These are phyloP conservation scores for Mollisia scopiformis DNA, from an alignment of 2,329 filamentous ascomycete species.

Conservation along the genomic window DNA sequence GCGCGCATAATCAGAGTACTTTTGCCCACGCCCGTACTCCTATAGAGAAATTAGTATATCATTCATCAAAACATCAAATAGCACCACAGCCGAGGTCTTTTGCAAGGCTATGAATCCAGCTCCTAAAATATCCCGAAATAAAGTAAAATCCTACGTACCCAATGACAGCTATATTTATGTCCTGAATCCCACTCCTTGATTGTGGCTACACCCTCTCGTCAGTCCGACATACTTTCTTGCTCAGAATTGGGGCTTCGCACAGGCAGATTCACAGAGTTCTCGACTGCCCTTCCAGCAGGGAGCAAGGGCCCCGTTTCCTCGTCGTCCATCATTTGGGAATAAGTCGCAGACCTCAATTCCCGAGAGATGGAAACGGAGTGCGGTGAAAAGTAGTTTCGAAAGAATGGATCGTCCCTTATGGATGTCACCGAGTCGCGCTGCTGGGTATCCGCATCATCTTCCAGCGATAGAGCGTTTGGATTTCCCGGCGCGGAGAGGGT, in stretches of 20 bases:
- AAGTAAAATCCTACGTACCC: too few species aligned
- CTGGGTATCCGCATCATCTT: conserved; percentile 28
- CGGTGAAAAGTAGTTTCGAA: conserved; percentile 49
- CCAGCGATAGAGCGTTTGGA: conserved; percentile 9
- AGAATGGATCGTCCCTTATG: conserved; percentile 59
- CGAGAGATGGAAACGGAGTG: conserved; percentile 37
- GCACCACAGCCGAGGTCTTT: too few species aligned
- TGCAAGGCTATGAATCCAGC: too few species aligned
- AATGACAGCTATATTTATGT: conserved; percentile 68
- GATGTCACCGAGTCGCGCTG: conserved; percentile 55
- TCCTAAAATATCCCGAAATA: too few species aligned
- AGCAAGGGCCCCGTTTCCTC: conserved; percentile 18
- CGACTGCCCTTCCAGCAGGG: conserved; percentile 16
- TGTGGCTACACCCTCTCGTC: conserved; percentile 29
- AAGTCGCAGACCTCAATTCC: conserved; percentile 34
- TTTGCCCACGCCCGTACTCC: conserved; percentile 67
- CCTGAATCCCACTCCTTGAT: conserved; percentile 43
- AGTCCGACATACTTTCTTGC: conserved; percentile 12
- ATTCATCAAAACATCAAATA: too few species aligned
- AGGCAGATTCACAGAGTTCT: conserved; percentile 29
- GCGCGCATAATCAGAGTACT: conserved; percentile 69
- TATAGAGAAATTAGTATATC: too few species aligned
- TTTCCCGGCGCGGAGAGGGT: conserved; percentile 22
- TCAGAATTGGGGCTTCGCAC: conserved; percentile 20
- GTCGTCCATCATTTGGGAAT: conserved; percentile 21